Evolutionary conservation across 192 early-diverging fungal genomes (phyloP).

Genomic region (Coemansia brasiliensis): DNA sequence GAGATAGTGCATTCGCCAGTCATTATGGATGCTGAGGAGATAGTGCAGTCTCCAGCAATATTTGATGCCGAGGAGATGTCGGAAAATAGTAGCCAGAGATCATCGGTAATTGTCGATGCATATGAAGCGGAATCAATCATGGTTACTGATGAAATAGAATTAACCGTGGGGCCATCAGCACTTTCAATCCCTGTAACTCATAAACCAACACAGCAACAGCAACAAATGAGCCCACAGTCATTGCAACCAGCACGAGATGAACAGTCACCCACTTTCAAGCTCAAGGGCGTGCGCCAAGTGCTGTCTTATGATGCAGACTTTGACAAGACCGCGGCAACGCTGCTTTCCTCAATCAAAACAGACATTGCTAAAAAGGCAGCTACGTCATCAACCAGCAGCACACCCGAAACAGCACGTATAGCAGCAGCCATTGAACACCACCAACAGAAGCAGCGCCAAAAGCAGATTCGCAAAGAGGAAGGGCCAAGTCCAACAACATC

Average conservation of each 20-base stretch:
- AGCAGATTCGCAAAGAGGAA: conserved; percentile 9
- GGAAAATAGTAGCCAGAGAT: not conserved
- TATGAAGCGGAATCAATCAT: conserved; percentile 36
- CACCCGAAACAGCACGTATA: conserved; percentile 22
- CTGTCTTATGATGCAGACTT: conserved; percentile 45
- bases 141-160: not conserved
- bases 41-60: not conserved
- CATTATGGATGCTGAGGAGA: conserved; percentile 36
- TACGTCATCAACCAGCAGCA: not conserved
- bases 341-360: conserved; percentile 52
- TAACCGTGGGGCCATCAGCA: not conserved
- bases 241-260: not conserved
- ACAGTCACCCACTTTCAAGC: conserved; percentile 33
- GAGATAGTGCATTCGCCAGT: not conserved
- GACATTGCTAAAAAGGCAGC: conserved; percentile 39
- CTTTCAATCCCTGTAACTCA: not conserved
- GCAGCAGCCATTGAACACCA: conserved; percentile 51
- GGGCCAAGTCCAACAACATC: not conserved
- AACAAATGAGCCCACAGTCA: not conserved
- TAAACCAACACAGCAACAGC: not conserved
- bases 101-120: conserved; percentile 30
- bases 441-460: conserved; percentile 38
- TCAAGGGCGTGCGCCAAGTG: conserved; percentile 53
- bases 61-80: conserved; percentile 19
- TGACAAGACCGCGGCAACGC: conserved; percentile 47